Base-by-base conservation (phyloP, 2,329 filamentous ascomycete genomes). In the Coleophoma cylindrospora region DNA sequence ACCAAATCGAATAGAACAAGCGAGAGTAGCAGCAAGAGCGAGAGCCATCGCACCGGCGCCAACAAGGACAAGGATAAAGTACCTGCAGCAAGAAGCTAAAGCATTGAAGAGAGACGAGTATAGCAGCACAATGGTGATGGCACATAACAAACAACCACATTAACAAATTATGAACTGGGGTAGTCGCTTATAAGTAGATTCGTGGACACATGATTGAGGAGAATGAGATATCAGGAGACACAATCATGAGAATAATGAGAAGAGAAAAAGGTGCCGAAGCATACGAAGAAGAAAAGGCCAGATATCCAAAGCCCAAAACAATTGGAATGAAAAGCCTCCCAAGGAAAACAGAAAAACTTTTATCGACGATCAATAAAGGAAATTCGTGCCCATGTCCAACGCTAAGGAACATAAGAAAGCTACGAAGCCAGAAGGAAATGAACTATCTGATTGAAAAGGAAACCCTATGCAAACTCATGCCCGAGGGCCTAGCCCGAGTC, bases 121-220 rank as follows among this genome's bases (percentile, higher is more conserved):
- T 27, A 27, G 27, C 27, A 27, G 27, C 27, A 27, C 9, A 27
- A 27, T 27, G 27, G 27, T 27, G 27, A 27, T 27, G 27, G 27
- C 27, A 27, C 27, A 27, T 27, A 27, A 27, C 9, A 27, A 27
- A 27, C 9, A 27, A 27, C 27, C 27, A 38, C 36, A 38, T 17
- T 17, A 38, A 38, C 36, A 17, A n/a, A 38, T 38, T n/a, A n/a
- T 14, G 15, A 38, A n/a, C 15, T 38, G 36, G 63, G 64, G 64
- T 66, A 65, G 62, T 66, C 64, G 64, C 64, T 64, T 59, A 64
- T 59, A 64, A 66, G 62, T 61, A 66, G 62, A 66, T 66, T 66
- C 64, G 64, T 66, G 56, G 58, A 58, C 60, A 64, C 64, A 62
- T 66, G 51, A 66, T 44, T 44, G 19, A 40, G 40, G 36, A 38